A percentile compares a stretch with the other conserved stretches of the same genome.
These are phyloP conservation scores for Daldinia loculata DNA, from an alignment of 495 filamentous ascomycete species.

Conservation along the genomic window DNA sequence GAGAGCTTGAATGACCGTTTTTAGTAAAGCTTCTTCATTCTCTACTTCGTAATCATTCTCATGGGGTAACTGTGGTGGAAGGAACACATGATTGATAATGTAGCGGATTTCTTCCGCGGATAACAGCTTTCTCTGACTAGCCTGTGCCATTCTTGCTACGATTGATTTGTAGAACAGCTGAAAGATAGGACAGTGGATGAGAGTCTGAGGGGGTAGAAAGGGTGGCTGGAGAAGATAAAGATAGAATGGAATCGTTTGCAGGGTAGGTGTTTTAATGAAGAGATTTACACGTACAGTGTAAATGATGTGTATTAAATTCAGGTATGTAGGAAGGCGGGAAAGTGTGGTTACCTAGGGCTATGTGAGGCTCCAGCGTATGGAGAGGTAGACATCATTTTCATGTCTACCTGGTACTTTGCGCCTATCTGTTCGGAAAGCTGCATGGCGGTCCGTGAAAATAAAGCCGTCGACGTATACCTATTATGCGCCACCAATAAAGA, in stretches of 20 bases:
- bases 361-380: neutral
- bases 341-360: neutral
- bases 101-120: constrained; percentile 36
- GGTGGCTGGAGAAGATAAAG: neutral
- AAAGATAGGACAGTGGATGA: neutral
- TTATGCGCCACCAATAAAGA: too few species aligned
- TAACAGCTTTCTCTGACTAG: neutral
- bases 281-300: too few species aligned
- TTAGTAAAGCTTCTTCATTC: constrained; percentile 35
- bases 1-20: constrained; percentile 38
- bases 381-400: neutral
- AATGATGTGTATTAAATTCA: neutral
- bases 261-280: neutral
- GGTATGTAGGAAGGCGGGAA: neutral
- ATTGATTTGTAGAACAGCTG: neutral
- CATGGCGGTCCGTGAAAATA: neutral
- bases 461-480: neutral
- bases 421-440: neutral
- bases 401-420: neutral
- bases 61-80: constrained; percentile 67
- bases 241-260: too few species aligned
- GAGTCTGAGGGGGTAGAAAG: neutral
- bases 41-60: constrained; percentile 47
- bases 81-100: constrained; percentile 66
- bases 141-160: neutral